These are phyloP conservation scores for Proliferodiscus dingleyae DNA, from an alignment of 2,329 filamentous ascomycete species.

Conservation along the genomic window DNA sequence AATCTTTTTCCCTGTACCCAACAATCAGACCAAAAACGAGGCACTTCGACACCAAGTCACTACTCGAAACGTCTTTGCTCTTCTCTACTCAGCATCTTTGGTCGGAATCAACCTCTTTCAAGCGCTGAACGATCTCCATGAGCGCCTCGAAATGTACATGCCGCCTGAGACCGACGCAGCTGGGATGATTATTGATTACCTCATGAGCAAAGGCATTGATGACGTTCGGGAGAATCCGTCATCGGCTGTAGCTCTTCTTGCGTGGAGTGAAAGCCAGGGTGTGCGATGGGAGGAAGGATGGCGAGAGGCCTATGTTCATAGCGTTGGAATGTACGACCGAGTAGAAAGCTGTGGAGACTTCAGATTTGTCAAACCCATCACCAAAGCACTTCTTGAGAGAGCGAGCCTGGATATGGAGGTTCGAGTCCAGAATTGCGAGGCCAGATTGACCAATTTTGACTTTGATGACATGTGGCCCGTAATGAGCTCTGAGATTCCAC, in stretches of 20 bases:
- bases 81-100: conserved; percentile 59
- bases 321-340: conserved; percentile 55
- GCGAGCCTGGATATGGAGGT: conserved; percentile 58
- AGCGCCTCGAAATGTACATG: conserved; percentile 55
- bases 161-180: conserved; percentile 52
- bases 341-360: conserved; percentile 53
- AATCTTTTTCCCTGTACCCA: conserved; percentile 57
- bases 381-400: conserved; percentile 57
- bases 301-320: conserved; percentile 62
- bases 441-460: conserved; percentile 54
- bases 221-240: conserved; percentile 58
- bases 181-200: conserved; percentile 55
- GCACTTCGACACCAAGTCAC: conserved; percentile 57
- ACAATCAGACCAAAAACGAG: conserved; percentile 42
- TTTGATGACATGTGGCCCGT: conserved; percentile 57
- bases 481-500: conserved; percentile 28
- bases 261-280: conserved; percentile 59
- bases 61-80: conserved; percentile 64
- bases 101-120: conserved; percentile 61
- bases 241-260: conserved; percentile 55
- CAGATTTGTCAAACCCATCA: conserved; percentile 53
- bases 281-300: conserved; percentile 63
- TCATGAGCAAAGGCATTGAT: conserved; percentile 55
- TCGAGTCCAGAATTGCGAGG: conserved; percentile 57
- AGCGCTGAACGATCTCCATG: conserved; percentile 57